Percentiles rank a stretch among this genome's conserved stretches.
These are phyloP conservation scores for Fusarium scirpi DNA, from an alignment of 2,329 filamentous ascomycete genomes.

Conservation along the genomic window DNA sequence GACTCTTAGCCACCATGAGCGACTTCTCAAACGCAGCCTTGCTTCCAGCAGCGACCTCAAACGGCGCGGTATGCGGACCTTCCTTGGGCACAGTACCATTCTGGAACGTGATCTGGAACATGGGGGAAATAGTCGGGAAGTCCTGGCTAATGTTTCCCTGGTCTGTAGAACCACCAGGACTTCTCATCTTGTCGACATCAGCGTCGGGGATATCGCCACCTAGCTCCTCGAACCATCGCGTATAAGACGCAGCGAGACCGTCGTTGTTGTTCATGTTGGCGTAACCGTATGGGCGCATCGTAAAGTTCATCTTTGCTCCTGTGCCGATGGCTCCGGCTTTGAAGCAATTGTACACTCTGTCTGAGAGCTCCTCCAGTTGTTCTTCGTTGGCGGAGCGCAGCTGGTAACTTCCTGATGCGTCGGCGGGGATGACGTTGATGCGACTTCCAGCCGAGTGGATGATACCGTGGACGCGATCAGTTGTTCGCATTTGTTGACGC, in stretches of 20 bases:
- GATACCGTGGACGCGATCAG: conserved; percentile 39
- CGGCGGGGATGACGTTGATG: conserved; percentile 50
- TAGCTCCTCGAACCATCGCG: conserved; percentile 40
- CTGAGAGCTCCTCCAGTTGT: conserved; percentile 38
- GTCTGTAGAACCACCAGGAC: conserved; percentile 45
- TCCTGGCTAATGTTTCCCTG: conserved; percentile 50
- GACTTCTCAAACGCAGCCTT: conserved; percentile 60
- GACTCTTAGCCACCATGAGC: conserved; percentile 60
- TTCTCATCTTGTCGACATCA: conserved; percentile 43
- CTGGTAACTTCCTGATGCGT: conserved; percentile 69
- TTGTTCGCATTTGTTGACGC: conserved; percentile 37
- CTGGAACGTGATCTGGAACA: conserved; percentile 45
- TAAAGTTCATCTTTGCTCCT: conserved; percentile 53
- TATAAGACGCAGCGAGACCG: conserved; percentile 41
- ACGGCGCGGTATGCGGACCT: conserved; percentile 66
- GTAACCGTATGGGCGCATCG: conserved; percentile 47
- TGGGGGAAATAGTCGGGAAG: conserved; percentile 45
- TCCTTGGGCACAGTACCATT: conserved; percentile 38
- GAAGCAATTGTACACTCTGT: conserved; percentile 44
- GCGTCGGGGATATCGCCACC: conserved; percentile 43
- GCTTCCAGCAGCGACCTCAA: conserved; percentile 63
- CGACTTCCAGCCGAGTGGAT: conserved; percentile 34
- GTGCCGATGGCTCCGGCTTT: conserved; percentile 49
- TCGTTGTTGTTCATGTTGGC: conserved; percentile 50
- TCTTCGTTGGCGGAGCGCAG: conserved; percentile 62